Percentiles rank a stretch among this genome's conserved stretches.
These are phyloP conservation scores for Carex littledalei DNA, from an alignment of 176 grass and related monocot species.

Conservation along the genomic window DNA sequence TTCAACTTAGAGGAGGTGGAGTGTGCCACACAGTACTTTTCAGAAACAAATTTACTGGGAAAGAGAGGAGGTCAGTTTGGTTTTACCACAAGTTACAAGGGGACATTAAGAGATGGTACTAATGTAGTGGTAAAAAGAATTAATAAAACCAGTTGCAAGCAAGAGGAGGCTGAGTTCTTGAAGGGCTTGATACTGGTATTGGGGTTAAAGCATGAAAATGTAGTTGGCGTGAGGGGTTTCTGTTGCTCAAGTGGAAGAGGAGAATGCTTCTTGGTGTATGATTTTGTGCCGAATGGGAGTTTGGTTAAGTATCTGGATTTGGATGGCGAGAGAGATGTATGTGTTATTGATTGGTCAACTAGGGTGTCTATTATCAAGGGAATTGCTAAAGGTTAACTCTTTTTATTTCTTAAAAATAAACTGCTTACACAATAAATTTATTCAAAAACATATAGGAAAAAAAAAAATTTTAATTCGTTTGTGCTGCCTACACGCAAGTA, in stretches of 20 bases:
- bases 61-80: conserved; percentile 36
- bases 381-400: conserved; percentile 76
- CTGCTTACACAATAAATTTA: not conserved
- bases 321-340: not conserved
- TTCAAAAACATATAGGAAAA: not conserved
- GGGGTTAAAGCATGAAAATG: conserved; percentile 61
- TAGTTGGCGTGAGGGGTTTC: conserved; percentile 65
- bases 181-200: conserved; percentile 56
- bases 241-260: conserved; percentile 82
- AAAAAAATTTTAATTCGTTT: not conserved
- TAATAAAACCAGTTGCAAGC: conserved; percentile 79
- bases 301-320: conserved; percentile 62
- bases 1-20: conserved; percentile 89
- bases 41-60: conserved; percentile 60
- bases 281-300: conserved; percentile 78
- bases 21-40: conserved; percentile 92
- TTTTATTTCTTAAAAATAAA: conserved; percentile 12
- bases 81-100: conserved; percentile 52
- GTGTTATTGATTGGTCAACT: conserved; percentile 59
- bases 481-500: not conserved
- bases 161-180: conserved; percentile 79
- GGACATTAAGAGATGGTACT: conserved; percentile 69
- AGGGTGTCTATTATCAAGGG: conserved; percentile 88
- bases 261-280: conserved; percentile 88
- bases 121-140: conserved; percentile 63